phyloP scores from a whole-genome alignment of 1,139 yeast genomes.

The Magnusiomyces clavatus region DNA sequence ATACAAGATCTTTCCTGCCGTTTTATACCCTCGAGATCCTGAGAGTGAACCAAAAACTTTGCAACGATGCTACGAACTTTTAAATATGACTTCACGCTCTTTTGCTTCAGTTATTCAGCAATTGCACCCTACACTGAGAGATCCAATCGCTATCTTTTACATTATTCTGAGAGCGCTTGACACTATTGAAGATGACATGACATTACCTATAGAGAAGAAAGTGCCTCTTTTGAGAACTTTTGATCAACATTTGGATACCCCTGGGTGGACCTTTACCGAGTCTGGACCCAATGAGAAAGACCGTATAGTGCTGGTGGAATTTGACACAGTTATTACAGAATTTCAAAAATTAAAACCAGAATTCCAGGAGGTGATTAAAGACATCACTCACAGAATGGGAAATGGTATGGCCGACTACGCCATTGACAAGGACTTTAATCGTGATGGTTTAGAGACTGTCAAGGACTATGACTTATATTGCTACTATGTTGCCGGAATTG shows the following conservation, averaged over 20 bases:
- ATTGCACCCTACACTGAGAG: slow-evolving; percentile 81
- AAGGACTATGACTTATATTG: slow-evolving; percentile 86
- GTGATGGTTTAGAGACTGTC: slow-evolving; percentile 68
- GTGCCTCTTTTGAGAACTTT: slow-evolving; percentile 68
- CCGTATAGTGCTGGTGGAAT: slow-evolving; percentile 67
- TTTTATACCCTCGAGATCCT: slow-evolving; percentile 47
- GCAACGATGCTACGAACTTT: slow-evolving; percentile 59
- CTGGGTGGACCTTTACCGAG: slow-evolving; percentile 75
- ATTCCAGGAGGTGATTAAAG: slow-evolving; percentile 71
- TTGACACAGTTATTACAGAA: slow-evolving; percentile 59
- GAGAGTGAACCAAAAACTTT: slow-evolving; percentile 41
- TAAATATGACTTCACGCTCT: slow-evolving; percentile 73
- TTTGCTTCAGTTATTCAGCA: slow-evolving; percentile 90
- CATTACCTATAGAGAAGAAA: slow-evolving; percentile 61
- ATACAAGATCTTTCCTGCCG: slow-evolving; percentile 34
- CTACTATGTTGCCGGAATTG: slow-evolving; percentile 95
- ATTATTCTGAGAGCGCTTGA: slow-evolving; percentile 84
- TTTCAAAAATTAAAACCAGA: slow-evolving; percentile 65
- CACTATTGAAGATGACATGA: slow-evolving; percentile 96
- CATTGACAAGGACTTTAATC: slow-evolving; percentile 62
- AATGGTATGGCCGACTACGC: slow-evolving; percentile 97
- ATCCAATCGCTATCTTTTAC: slow-evolving; percentile 60
- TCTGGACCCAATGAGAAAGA: slow-evolving; percentile 69
- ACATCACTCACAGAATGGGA: slow-evolving; percentile 81
- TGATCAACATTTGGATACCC: slow-evolving; percentile 44